Evolutionary conservation across 2,329 filamentous ascomycete genomes (phyloP).

Genomic region (Paraconiothyrium brasiliense): DNA sequence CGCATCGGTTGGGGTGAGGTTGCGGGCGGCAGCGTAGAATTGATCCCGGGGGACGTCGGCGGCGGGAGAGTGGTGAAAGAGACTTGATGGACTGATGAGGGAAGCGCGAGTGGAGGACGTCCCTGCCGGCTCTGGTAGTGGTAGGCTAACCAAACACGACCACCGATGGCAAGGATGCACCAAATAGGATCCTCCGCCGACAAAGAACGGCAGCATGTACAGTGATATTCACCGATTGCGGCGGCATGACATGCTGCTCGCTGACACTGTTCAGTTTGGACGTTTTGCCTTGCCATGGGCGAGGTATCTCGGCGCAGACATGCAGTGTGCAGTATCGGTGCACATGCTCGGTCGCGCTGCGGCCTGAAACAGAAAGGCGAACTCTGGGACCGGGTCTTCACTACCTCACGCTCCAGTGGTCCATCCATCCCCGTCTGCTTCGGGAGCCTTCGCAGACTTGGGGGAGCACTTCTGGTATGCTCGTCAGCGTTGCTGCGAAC

Average conservation of each 20-base stretch:
- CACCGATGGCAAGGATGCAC: slow-evolving; percentile 10
- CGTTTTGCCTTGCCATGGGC: background rate
- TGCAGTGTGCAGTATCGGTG: background rate
- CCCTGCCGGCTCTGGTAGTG: slow-evolving; percentile 4
- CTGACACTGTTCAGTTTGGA: background rate
- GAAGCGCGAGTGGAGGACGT: slow-evolving; percentile 17
- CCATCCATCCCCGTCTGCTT: background rate
- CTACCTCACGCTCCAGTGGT: background rate
- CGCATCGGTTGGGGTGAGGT: slow-evolving; percentile 9
- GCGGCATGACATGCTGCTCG: background rate
- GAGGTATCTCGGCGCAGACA: background rate
- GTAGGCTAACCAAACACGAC: slow-evolving; percentile 16
- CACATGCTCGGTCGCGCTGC: background rate
- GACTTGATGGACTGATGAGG: slow-evolving; percentile 20
- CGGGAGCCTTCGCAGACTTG: background rate
- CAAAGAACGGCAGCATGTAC: slow-evolving; percentile 14
- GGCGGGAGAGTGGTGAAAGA: slow-evolving; percentile 26
- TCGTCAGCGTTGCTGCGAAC: background rate
- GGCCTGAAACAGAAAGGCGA: slow-evolving; percentile 1
- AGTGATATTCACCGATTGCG: slow-evolving; percentile 2
- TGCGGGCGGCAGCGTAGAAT: slow-evolving; percentile 21
- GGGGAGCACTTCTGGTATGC: background rate
- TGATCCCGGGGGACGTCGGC: slow-evolving; percentile 23
- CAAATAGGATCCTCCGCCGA: slow-evolving; percentile 11
- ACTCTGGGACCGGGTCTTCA: background rate